These are phyloP conservation scores for Polygonum aviculare DNA, from an alignment of 148 eudicot genomes.

Conservation along the genomic window DNA sequence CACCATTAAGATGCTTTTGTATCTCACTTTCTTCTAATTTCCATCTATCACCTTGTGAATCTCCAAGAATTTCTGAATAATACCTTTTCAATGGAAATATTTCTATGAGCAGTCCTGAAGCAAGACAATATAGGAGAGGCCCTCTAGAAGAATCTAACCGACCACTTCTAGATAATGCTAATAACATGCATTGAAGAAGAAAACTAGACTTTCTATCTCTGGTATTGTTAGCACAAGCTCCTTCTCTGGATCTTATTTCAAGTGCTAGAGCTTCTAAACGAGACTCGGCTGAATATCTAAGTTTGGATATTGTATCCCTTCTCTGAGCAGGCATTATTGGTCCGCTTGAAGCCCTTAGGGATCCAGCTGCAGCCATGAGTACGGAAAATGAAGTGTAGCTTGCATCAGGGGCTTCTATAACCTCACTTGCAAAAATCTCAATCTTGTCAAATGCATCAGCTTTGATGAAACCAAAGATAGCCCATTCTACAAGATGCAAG, in stretches of 20 bases:
- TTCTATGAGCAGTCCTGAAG: constrained; percentile 61
- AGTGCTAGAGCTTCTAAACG: constrained; percentile 48
- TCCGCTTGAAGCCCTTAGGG: constrained; percentile 54
- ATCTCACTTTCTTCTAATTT: constrained; percentile 24
- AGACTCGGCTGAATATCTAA: constrained; percentile 49
- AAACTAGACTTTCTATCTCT: constrained; percentile 28
- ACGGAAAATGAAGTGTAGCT: constrained; percentile 37
- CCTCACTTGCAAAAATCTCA: constrained; percentile 27
- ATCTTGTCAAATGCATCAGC: constrained; percentile 40
- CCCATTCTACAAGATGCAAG: constrained; percentile 86
- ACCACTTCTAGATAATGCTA: constrained; percentile 77
- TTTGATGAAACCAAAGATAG: constrained; percentile 40
- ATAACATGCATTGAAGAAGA: constrained; percentile 51
- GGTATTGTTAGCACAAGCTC: constrained; percentile 6
- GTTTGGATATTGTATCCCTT: constrained; percentile 16
- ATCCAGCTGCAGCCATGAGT: constrained; percentile 87
- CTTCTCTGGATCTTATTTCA: constrained; percentile 35
- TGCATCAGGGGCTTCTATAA: constrained; percentile 34
- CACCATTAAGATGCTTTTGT: constrained; percentile 46
- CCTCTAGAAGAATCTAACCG: constrained; percentile 34
- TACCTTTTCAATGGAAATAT: constrained; percentile 55
- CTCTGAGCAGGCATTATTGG: constrained; percentile 29
- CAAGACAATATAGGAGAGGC: constrained; percentile 51
- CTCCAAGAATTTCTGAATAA: constrained; percentile 33
- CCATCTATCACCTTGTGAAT: constrained; percentile 18